phyloP scores from a whole-genome alignment of 305 asterid species.

The Stenogyne calaminthoides region DNA sequence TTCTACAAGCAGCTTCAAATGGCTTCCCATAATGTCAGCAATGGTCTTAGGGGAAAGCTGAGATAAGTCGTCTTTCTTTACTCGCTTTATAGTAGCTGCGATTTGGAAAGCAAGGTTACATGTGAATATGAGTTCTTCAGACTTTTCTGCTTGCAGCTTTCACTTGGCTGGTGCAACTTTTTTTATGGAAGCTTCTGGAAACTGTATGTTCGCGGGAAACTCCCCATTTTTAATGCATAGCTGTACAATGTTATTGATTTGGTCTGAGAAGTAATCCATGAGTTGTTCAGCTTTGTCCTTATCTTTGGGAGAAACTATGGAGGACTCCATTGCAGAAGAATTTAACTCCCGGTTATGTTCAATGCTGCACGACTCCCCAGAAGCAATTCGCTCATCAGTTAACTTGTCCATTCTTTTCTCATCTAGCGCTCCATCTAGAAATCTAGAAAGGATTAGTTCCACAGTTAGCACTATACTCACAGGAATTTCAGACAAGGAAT shows the following conservation, averaged over 20 bases:
- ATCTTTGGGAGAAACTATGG: slow-evolving; percentile 35
- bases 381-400: slow-evolving; percentile 40
- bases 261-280: slow-evolving; percentile 52
- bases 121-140: slow-evolving; percentile 71
- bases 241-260: slow-evolving; percentile 53
- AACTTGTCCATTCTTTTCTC: slow-evolving; percentile 44
- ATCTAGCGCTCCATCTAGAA: slow-evolving; percentile 69
- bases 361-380: slow-evolving; percentile 43
- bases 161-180: slow-evolving; percentile 67
- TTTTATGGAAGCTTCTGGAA: slow-evolving; percentile 79
- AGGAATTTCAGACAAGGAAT: slow-evolving; percentile 19
- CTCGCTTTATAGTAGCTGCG: slow-evolving; percentile 62
- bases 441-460: slow-evolving; percentile 53
- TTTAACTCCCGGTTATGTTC: slow-evolving; percentile 38
- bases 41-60: slow-evolving; percentile 61
- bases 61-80: slow-evolving; percentile 44
- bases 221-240: slow-evolving; percentile 48
- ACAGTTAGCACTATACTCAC: slow-evolving; percentile 27
- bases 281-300: slow-evolving; percentile 49
- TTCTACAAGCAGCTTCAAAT: slow-evolving; percentile 43
- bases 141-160: slow-evolving; percentile 67
- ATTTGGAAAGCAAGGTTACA: slow-evolving; percentile 88
- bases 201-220: slow-evolving; percentile 47
- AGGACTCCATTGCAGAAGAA: slow-evolving; percentile 40
- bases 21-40: slow-evolving; percentile 66